Conservation (phyloP, 1,139 yeast species). For the Hanseniaspora sp. region DNA sequence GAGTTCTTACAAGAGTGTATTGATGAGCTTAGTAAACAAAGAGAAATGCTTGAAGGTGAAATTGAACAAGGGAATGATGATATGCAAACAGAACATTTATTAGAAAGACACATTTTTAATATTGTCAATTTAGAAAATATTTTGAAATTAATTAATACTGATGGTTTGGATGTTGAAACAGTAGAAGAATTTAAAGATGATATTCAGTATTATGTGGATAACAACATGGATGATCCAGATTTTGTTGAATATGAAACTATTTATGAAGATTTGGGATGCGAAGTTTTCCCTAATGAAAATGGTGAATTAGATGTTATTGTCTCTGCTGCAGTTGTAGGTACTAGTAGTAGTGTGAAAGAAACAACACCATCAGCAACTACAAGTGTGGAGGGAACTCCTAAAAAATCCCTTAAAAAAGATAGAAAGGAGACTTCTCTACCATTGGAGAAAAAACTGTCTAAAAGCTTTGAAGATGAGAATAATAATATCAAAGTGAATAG, state of each 20-base stretch:
- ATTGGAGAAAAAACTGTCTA: background rate
- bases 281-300: conserved; percentile 35
- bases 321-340: background rate
- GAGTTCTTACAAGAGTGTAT: conserved; percentile 62
- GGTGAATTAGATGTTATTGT: conserved; percentile 19
- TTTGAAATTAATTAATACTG: conserved; percentile 69
- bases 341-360: conserved; percentile 26
- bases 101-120: conserved; percentile 75
- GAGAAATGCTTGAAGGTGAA: conserved; percentile 69
- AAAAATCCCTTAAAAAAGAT: conserved; percentile 9
- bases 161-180: conserved; percentile 68
- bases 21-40: conserved; percentile 75
- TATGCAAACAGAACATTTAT: conserved; percentile 37
- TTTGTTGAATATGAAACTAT: conserved; percentile 91
- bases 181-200: conserved; percentile 79
- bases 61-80: conserved; percentile 34
- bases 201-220: conserved; percentile 85
- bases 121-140: conserved; percentile 66
- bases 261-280: conserved; percentile 71
- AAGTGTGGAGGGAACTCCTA: conserved; percentile 18
- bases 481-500: background rate
- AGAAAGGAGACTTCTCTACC: background rate
- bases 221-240: conserved; percentile 80
- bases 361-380: conserved; percentile 16
- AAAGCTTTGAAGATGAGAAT: background rate